Conservation (phyloP, 306 rosid species). For the Hippophae tibetana region DNA sequence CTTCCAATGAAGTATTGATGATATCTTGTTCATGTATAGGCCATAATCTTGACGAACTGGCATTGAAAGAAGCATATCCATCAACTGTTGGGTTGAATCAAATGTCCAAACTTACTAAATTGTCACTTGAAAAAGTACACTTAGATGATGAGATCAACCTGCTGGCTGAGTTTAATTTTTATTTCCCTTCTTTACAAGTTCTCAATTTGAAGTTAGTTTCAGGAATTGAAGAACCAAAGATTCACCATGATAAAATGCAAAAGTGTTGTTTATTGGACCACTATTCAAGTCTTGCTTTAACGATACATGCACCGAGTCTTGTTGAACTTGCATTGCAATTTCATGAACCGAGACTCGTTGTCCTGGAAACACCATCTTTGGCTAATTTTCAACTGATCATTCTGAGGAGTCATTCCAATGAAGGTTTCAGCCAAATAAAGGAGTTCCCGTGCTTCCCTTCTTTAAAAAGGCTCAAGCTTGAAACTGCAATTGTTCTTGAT, state of each 20-base stretch:
- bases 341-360: slow-evolving; percentile 34
- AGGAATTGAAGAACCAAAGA: slow-evolving; percentile 50
- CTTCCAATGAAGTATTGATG: background rate
- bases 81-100: slow-evolving; percentile 45
- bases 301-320: slow-evolving; percentile 45
- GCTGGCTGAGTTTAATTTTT: slow-evolving; percentile 28
- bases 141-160: slow-evolving; percentile 45
- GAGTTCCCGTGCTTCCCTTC: slow-evolving; percentile 16
- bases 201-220: slow-evolving; percentile 58
- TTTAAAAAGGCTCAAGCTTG: slow-evolving; percentile 41
- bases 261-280: slow-evolving; percentile 50
- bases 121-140: slow-evolving; percentile 53
- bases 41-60: slow-evolving; percentile 33
- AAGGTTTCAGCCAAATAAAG: slow-evolving; percentile 7
- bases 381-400: slow-evolving; percentile 36
- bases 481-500: slow-evolving; percentile 20
- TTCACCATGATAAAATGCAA: slow-evolving; percentile 34
- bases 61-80: slow-evolving; percentile 49
- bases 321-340: slow-evolving; percentile 40
- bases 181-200: slow-evolving; percentile 40
- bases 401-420: slow-evolving; percentile 33
- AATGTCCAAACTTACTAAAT: slow-evolving; percentile 35
- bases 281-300: slow-evolving; percentile 52
- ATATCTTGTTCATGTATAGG: slow-evolving; percentile 23
- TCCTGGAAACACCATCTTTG: slow-evolving; percentile 41